Evolutionary conservation across 1,284 basidiomycete genomes (phyloP).

Genomic region (Apiotrichum porosum): DNA sequence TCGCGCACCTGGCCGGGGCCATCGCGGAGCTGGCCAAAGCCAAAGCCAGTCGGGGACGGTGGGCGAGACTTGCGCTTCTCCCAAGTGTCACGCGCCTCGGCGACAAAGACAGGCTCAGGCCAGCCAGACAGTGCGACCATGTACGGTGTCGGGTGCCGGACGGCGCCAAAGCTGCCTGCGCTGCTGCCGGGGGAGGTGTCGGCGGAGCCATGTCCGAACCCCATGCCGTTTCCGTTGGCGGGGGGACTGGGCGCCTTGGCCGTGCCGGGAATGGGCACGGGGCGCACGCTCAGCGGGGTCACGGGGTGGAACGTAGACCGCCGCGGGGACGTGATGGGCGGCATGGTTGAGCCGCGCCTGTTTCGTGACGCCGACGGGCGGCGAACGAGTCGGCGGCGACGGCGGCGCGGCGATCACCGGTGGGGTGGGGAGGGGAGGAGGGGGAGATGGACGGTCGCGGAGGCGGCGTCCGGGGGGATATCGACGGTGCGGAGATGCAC

Average conservation of each 20-base stretch:
- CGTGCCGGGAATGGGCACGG: constrained; percentile 2
- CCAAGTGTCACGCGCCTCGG: constrained; percentile 14
- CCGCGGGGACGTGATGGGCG: constrained; percentile 15
- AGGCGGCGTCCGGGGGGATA: too few species aligned
- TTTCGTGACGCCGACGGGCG: too few species aligned
- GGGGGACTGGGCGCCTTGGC: background rate
- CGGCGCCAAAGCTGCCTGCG: background rate
- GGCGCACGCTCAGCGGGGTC: constrained; percentile 2
- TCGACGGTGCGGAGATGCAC: too few species aligned
- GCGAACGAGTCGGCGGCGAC: too few species aligned
- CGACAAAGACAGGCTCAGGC: constrained; percentile 36
- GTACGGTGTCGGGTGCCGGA: constrained; percentile 18
- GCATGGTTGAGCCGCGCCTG: too few species aligned
- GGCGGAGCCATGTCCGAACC: background rate
- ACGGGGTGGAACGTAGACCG: constrained; percentile 4
- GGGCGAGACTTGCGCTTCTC: constrained; percentile 17
- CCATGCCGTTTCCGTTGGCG: background rate
- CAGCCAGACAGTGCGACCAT: constrained; percentile 39
- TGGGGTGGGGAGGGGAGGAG: too few species aligned
- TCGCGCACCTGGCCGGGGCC: background rate
- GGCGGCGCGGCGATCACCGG: too few species aligned
- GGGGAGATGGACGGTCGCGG: too few species aligned
- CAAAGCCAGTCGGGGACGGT: constrained; percentile 11
- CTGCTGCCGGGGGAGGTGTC: background rate
- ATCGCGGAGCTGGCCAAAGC: background rate